Evolutionary conservation across 1,284 basidiomycete genomes (phyloP).

Genomic region (Prillingera fragicola): DNA sequence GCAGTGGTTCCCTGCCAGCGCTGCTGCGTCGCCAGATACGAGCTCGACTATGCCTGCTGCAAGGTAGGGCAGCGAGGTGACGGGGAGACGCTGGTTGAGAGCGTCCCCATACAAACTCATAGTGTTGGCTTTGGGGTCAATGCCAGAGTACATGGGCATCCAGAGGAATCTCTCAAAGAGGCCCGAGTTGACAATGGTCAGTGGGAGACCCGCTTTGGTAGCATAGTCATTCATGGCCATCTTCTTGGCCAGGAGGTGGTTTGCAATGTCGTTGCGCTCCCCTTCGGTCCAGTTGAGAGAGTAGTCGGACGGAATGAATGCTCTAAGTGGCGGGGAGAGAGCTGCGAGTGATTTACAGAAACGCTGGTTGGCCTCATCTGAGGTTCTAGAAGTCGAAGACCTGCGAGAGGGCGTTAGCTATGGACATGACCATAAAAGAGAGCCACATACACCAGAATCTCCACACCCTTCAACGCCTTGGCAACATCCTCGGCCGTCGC

Average conservation of each 20-base stretch:
- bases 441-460: slow-evolving; percentile 5
- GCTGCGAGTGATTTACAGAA: slow-evolving; percentile 5
- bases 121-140: slow-evolving; percentile 12
- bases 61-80: slow-evolving; percentile 8
- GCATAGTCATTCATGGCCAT: not conserved
- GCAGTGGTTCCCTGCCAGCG: not conserved
- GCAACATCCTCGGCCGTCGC: not conserved
- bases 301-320: slow-evolving; percentile 15
- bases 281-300: slow-evolving; percentile 4
- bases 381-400: not conserved
- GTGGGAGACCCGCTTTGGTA: slow-evolving; percentile 6
- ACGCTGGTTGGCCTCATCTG: not conserved
- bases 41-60: slow-evolving; percentile 5
- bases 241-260: slow-evolving; percentile 3
- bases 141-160: not conserved
- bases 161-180: slow-evolving; percentile 8
- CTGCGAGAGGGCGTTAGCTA: not conserved
- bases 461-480: slow-evolving; percentile 1
- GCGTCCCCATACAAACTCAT: slow-evolving; percentile 9
- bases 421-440: not conserved
- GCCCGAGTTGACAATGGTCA: slow-evolving; percentile 7
- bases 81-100: not conserved
- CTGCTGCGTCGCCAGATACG: not conserved
- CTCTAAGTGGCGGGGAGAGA: slow-evolving; percentile 1
- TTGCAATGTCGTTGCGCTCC: slow-evolving; percentile 3